A percentile compares a stretch with the other conserved stretches of the same genome.
phyloP scores from a whole-genome alignment of 306 rosid species.

The Spatholobus suberectus region DNA sequence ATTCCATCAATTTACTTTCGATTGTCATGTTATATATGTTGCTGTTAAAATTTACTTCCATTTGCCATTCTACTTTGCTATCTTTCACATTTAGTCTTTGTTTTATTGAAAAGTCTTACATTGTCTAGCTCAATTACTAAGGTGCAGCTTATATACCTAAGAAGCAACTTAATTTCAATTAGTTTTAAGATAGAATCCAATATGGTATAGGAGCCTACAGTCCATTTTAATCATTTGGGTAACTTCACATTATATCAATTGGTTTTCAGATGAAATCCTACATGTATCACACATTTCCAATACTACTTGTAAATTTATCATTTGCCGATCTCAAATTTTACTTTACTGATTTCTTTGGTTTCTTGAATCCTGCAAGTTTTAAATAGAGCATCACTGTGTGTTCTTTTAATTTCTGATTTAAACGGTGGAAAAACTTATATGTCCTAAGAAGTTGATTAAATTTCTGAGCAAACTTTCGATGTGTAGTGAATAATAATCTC shows the following conservation, averaged over 20 bases:
- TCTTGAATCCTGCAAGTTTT: neutral
- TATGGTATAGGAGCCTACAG: no score
- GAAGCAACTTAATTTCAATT: neutral
- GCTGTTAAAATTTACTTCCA: neutral
- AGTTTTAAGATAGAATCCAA: neutral
- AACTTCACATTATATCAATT: neutral
- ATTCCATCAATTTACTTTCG: neutral
- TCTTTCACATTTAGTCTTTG: no score
- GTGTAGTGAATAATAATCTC: neutral
- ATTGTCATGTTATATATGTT: neutral
- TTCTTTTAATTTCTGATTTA: neutral
- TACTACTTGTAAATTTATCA: neutral
- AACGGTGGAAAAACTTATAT: neutral
- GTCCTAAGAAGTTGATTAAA: neutral
- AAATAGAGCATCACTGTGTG: neutral
- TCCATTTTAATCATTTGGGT: no score
- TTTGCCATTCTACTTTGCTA: neutral
- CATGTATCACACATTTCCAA: neutral
- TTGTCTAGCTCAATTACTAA: neutral
- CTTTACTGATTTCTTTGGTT: neutral
- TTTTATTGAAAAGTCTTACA: neutral
- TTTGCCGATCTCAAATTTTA: neutral
- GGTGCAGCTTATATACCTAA: neutral
- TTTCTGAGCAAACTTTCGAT: neutral
- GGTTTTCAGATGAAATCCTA: neutral